These are phyloP conservation scores for Fonsecaea multimorphosa DNA, from an alignment of 2,329 filamentous ascomycete genomes.

Conservation along the genomic window DNA sequence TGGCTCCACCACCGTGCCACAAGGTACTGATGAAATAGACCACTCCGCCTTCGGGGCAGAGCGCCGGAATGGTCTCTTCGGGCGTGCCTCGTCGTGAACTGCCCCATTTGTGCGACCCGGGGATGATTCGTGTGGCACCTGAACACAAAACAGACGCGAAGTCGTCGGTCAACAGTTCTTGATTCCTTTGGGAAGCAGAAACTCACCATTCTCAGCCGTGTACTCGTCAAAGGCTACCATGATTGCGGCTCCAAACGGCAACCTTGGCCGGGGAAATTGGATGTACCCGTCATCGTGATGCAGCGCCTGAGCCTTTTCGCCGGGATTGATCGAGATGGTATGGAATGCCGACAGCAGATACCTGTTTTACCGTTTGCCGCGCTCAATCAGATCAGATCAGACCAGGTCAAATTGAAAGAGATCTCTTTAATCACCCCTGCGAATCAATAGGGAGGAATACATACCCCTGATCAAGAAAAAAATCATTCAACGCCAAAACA, in stretches of 20 bases:
- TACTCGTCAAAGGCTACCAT: conserved; percentile 42
- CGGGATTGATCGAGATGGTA: conserved; percentile 49
- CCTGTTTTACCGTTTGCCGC: neutral
- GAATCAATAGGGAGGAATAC: no score
- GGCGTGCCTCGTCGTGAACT: conserved; percentile 37
- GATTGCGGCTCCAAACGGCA: conserved; percentile 44
- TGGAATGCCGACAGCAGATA: conserved; percentile 47
- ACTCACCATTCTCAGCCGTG: conserved; percentile 40
- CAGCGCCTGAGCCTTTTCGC: conserved; percentile 47
- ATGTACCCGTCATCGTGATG: conserved; percentile 47
- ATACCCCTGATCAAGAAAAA: conserved; percentile 48
- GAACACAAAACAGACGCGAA: neutral
- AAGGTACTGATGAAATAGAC: conserved; percentile 47
- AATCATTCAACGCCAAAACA: conserved; percentile 49
- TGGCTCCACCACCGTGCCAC: conserved; percentile 50
- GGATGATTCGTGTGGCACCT: conserved; percentile 44
- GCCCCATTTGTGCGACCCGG: conserved; percentile 47
- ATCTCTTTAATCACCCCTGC: no score
- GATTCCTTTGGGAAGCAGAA: no score
- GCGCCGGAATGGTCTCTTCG: conserved; percentile 44
- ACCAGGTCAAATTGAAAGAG: neutral
- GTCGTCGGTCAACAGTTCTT: neutral
- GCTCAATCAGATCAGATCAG: neutral
- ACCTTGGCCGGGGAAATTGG: conserved; percentile 45
- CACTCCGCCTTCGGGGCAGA: conserved; percentile 48